These are phyloP conservation scores for Xanthoconium stramineum DNA, from an alignment of 768 basidiomycete species.

Conservation along the genomic window DNA sequence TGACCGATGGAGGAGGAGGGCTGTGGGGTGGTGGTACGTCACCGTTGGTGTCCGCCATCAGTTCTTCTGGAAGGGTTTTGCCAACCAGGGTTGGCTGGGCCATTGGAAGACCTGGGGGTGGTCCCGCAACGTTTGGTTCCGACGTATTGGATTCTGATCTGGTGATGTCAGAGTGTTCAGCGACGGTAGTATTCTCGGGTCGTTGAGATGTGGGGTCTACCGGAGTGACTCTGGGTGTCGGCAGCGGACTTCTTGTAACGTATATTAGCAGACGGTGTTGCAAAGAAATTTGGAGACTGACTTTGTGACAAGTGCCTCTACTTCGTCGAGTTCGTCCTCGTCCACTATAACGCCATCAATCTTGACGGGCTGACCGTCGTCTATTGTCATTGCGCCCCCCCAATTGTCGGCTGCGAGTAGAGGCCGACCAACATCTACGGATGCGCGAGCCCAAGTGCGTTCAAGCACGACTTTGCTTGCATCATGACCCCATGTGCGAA, in stretches of 20 bases:
- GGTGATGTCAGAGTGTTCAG: background rate
- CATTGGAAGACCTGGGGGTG: background rate
- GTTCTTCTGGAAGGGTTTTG: slow-evolving; percentile 1
- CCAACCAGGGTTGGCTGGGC: background rate
- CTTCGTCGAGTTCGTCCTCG: slow-evolving; percentile 38
- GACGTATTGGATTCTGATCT: slow-evolving; percentile 1
- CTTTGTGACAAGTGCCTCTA: slow-evolving; percentile 39
- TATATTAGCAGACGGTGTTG: slow-evolving; percentile 15
- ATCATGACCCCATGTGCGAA: slow-evolving; percentile 57
- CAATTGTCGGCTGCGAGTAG: slow-evolving; percentile 49
- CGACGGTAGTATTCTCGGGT: background rate
- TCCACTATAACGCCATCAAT: slow-evolving; percentile 34
- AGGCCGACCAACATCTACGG: slow-evolving; percentile 39
- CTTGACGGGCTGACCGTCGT: slow-evolving; percentile 32
- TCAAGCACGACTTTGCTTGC: slow-evolving; percentile 47
- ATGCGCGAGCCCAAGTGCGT: slow-evolving; percentile 51
- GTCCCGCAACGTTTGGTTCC: background rate
- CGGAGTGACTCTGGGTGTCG: slow-evolving; percentile 61
- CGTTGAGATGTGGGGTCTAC: slow-evolving; percentile 28
- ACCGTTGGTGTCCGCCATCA: background rate
- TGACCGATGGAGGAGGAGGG: slow-evolving; percentile 1
- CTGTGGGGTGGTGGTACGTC: background rate
- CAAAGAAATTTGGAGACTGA: slow-evolving; percentile 33
- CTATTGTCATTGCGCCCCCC: slow-evolving; percentile 41
- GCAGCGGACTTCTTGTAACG: slow-evolving; percentile 52